These are phyloP conservation scores for Flueggea neowawraea DNA, from an alignment of 441 rosid genomes.

Conservation along the genomic window DNA sequence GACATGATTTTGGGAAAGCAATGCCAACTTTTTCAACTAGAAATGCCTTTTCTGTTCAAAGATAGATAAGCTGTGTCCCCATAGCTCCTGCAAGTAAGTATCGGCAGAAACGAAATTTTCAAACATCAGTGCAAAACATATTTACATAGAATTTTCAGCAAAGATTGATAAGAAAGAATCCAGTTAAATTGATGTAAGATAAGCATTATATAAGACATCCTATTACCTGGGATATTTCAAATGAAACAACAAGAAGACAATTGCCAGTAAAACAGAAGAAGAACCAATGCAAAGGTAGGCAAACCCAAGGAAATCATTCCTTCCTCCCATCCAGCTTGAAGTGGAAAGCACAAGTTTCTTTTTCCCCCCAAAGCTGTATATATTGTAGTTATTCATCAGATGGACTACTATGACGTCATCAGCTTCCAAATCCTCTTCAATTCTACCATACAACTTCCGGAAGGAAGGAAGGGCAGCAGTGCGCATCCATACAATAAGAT, in stretches of 20 bases:
- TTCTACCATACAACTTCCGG: slow-evolving; percentile 75
- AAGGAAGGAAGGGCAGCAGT: slow-evolving; percentile 84
- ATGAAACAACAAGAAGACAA: slow-evolving; percentile 69
- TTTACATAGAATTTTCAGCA: too few relatives aligned
- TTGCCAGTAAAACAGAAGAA: slow-evolving; percentile 47
- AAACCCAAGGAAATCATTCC: slow-evolving; percentile 71
- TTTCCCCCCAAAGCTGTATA: slow-evolving; percentile 84
- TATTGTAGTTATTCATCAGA: slow-evolving; percentile 78
- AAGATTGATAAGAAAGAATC: neutral
- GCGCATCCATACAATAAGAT: slow-evolving; percentile 87
- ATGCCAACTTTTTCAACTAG: slow-evolving; percentile 27
- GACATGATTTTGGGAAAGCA: neutral
- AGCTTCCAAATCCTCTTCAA: slow-evolving; percentile 70
- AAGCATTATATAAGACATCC: neutral
- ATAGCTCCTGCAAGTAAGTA: slow-evolving; percentile 40
- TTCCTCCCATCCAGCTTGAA: slow-evolving; percentile 82
- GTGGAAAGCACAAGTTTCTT: slow-evolving; percentile 78
- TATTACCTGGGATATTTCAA: slow-evolving; percentile 51
- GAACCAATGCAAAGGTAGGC: slow-evolving; percentile 67
- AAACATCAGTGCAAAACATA: neutral
- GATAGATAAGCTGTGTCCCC: slow-evolving; percentile 40
- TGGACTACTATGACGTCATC: slow-evolving; percentile 49
- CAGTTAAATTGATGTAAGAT: neutral
- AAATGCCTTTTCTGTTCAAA: slow-evolving; percentile 50
- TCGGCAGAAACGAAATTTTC: neutral